Conservation (phyloP, 2,329 filamentous ascomycete species). For the Calycina herbarum region DNA sequence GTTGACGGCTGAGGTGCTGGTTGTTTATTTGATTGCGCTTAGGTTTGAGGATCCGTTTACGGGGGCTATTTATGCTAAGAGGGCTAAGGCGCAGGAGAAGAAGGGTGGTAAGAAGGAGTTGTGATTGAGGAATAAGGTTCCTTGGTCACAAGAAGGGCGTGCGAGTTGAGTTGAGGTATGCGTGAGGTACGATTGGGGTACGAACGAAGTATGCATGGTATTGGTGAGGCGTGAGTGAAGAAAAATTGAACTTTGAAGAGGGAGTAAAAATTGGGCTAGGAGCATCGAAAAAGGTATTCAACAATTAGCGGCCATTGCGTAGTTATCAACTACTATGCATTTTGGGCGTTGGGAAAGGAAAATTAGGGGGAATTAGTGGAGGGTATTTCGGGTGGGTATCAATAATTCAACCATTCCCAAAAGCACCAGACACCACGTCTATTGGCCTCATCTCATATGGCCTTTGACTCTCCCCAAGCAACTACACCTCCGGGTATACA, state of each 20-base stretch:
- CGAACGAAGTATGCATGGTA: not conserved
- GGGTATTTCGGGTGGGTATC: constrained; percentile 4
- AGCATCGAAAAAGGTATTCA: constrained; percentile 27
- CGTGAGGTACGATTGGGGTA: not conserved
- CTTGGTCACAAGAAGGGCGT: not conserved
- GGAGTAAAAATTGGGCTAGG: constrained; percentile 8
- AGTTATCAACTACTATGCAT: constrained; percentile 36
- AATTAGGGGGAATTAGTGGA: constrained; percentile 7
- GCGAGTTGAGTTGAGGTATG: constrained; percentile 7
- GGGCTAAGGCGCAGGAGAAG: constrained; percentile 57
- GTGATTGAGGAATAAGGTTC: constrained; percentile 13
- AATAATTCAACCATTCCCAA: constrained; percentile 10
- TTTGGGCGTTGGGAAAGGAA: constrained; percentile 23
- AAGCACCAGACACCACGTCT: constrained; percentile 12
- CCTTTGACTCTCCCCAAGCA: not conserved
- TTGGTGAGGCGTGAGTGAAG: constrained; percentile 6
- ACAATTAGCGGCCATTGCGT: constrained; percentile 29
- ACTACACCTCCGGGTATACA: constrained; percentile 23
- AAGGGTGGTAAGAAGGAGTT: constrained; percentile 35
- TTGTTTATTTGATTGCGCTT: constrained; percentile 79
- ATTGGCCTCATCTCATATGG: not conserved
- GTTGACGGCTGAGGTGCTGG: constrained; percentile 71
- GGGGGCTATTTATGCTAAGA: constrained; percentile 85
- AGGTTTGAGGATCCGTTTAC: constrained; percentile 95
- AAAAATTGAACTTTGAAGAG: not conserved